Conservation (phyloP, 2,329 filamentous ascomycete species). For the Stemphylium beticola region DNA sequence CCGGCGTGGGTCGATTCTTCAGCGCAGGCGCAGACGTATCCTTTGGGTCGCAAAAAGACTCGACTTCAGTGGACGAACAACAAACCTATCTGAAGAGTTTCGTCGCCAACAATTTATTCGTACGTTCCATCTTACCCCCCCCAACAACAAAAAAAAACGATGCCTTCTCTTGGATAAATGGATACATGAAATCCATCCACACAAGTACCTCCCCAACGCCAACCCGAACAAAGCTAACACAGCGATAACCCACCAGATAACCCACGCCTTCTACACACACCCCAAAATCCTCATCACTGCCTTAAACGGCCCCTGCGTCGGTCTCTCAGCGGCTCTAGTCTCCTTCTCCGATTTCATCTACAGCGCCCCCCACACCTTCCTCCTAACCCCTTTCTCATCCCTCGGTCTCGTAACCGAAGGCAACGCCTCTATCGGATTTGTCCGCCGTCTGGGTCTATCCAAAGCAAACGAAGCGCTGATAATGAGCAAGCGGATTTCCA, state of each 20-base stretch:
- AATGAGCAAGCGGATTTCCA: conserved; percentile 79
- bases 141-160: no score
- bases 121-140: no score
- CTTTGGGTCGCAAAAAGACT: conserved; percentile 54
- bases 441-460: conserved; percentile 76
- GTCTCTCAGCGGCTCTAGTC: conserved; percentile 82
- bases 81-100: conserved; percentile 73
- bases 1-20: conserved; percentile 81
- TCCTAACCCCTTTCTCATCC: conserved; percentile 90
- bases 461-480: conserved; percentile 93
- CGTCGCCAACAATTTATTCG: conserved; percentile 76
- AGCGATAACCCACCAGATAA: conserved; percentile 63
- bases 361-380: conserved; percentile 75
- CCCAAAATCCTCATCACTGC: conserved; percentile 91
- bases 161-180: no score
- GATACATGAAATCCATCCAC: no score
- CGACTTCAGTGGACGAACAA: conserved; percentile 47
- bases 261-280: conserved; percentile 88
- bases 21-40: conserved; percentile 89
- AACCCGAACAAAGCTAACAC: neutral
- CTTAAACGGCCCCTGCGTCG: conserved; percentile 89
- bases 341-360: conserved; percentile 94
- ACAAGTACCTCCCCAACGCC: no score
- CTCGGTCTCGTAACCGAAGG: conserved; percentile 91
- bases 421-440: conserved; percentile 77